Base-by-base conservation (phyloP, 179 eudicot genomes). In the Pouteria campechiana region DNA sequence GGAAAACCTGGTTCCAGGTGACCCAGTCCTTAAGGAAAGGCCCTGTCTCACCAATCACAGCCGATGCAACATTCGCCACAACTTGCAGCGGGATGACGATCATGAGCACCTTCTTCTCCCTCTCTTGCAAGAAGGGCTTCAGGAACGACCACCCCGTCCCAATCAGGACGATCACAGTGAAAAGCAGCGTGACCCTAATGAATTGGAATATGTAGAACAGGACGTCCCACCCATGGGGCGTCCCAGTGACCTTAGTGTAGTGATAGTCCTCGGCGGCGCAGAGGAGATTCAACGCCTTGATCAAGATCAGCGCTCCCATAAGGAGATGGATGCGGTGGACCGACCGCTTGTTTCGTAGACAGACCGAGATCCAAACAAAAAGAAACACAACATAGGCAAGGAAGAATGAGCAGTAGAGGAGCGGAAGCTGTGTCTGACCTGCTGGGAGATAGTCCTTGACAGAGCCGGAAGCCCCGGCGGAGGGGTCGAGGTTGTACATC, bases 71-170 rank as follows among this genome's bases (percentile, higher is more conserved):
- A 45, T 86, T 86, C 5, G 96, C 96, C 41, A 86, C 62, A 3
- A 86, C 96, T 69, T 86, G 96, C 11, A 86, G 69, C 0, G 96
- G 96, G 45, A 86, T 79, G 50, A 86, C 96, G 49, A 86, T 74
- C 89, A 86, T 78, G 63, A 86, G 60, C 39, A 86, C 96, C 61
- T 86, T 86, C 76, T 86, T 86, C 70, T 86, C 96, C 60, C 52
- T 76, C 65, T 86, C 96, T 60, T 86, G 96, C 76, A 86, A 58
- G 28, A 86, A 86, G 0, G 95, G 96, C 64, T 86, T 86, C 73
- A 86, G 48, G 29, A 86, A 82, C 15, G 96, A 86, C 96, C 96
- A 86, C 15, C 96, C 96, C 1, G 95, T 86, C 0, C 96, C 96
- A 18, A 86, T 75, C 55, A 86, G 55, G 21, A 86, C 84, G 17